Evolutionary conservation across 805 yeast genomes (phyloP), one percentile per base, ranked within the genome.

Genomic region (Hyphopichia homilentoma): DNA sequence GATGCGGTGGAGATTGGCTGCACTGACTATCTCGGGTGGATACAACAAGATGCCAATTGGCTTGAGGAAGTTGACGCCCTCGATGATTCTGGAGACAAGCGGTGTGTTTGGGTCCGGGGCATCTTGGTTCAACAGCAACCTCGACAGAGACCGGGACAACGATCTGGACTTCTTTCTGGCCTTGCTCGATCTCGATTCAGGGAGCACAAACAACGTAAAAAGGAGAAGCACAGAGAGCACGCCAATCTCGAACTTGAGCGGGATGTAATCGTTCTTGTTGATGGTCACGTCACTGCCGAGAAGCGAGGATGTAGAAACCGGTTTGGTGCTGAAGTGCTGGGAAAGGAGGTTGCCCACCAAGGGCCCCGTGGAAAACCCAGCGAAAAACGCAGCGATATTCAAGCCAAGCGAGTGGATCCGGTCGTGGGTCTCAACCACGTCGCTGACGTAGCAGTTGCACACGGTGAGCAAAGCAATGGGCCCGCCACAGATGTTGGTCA

Each of bases 371-470:
- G 81, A 81, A 42, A 77, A 47, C 0, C 88, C 84, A 3, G 70
- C 62, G 45, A 74, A 80, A 30, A 82, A 55, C 12, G 73, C 56
- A 7, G 89, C 84, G 50, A 73, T 63, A 16, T 74, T 59, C 18
- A 76, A 58, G 8, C 89, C 85, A 42, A 84, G 61, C 14, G 71
- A 64, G 33, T 73, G 68, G 16, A 77, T 70, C 39, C 95, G 61
- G 34, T 73, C 66, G 21, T 64, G 68, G 1, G 84, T 72, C 14
- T 78, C 81, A 5, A 79, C 79, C 24, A 85, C 77, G 58, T 87
- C 96, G 4, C 86, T 66, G 12, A 84, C 68, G 49, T 85, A 87
- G 38, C 89, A 75, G 48, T 80, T 80, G 8, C 77, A 61, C 19
- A 82, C 58, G 7, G 81, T 75, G 31, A 82, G 47, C 21, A 80